phyloP scores from a whole-genome alignment of 2,329 filamentous ascomycete species.

The Microcyclosporella mali region DNA sequence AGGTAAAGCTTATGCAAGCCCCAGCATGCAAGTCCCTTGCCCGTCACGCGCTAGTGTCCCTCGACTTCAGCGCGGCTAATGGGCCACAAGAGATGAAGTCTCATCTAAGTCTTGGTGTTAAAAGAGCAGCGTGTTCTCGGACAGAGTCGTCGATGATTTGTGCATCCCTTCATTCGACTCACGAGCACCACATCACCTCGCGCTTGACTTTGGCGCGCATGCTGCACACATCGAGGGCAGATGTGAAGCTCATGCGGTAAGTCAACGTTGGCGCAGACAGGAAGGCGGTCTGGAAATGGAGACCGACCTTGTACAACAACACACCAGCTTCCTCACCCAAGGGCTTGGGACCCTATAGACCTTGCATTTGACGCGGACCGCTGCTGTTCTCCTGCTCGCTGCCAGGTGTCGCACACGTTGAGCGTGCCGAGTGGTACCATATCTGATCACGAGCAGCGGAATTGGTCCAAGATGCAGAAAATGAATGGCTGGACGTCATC shows the following conservation, averaged over 20 bases:
- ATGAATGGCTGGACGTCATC: constrained; percentile 12
- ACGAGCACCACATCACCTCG: too few species aligned
- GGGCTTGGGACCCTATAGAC: constrained; percentile 10
- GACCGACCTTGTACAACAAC: constrained; percentile 11
- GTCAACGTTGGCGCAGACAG: constrained; percentile 9
- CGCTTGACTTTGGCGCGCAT: too few species aligned
- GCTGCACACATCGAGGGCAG: neutral
- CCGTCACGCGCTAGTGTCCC: too few species aligned
- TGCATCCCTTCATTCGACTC: too few species aligned
- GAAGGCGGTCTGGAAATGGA: neutral
- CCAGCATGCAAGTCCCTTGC: too few species aligned
- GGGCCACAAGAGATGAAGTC: too few species aligned
- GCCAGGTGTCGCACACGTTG: constrained; percentile 11
- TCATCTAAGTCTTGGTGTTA: too few species aligned
- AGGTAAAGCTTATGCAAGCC: too few species aligned
- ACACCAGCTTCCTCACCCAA: constrained; percentile 1
- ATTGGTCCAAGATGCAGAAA: neutral
- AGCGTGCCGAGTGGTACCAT: constrained; percentile 13
- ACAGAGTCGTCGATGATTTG: too few species aligned
- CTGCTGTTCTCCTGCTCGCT: constrained; percentile 9
- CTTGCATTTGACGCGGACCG: constrained; percentile 9
- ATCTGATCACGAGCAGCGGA: constrained; percentile 10
- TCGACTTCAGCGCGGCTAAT: too few species aligned
- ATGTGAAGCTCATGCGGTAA: constrained; percentile 11
- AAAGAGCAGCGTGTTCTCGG: too few species aligned